These are phyloP conservation scores for Hexamita inflata DNA, from an alignment of 208 protist genomes.

Conservation along the genomic window DNA sequence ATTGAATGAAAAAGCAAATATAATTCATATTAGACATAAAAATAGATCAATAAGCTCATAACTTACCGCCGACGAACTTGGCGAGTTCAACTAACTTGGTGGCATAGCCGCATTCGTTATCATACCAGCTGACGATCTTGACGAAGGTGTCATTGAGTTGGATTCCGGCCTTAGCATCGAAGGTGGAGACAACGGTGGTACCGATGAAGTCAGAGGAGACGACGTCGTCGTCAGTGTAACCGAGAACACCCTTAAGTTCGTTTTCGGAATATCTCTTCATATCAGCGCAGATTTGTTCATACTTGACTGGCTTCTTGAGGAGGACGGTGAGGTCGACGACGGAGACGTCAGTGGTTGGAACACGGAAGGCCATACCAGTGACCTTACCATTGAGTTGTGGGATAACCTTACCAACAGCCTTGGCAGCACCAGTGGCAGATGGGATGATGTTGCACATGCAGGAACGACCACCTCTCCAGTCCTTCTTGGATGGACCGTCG, in stretches of 20 bases:
- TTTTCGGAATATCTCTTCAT: slow-evolving; percentile 67
- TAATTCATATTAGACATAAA: too few species aligned
- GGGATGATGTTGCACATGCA: slow-evolving; percentile 94
- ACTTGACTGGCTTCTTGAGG: slow-evolving; percentile 67
- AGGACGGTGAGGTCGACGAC: slow-evolving; percentile 88
- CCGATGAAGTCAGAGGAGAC: slow-evolving; percentile 91
- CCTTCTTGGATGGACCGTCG: slow-evolving; percentile 82
- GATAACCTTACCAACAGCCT: slow-evolving; percentile 85
- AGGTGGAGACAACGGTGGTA: slow-evolving; percentile 77
- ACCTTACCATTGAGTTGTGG: slow-evolving; percentile 63
- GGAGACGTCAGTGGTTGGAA: slow-evolving; percentile 89
- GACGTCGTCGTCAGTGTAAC: slow-evolving; percentile 89
- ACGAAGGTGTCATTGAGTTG: slow-evolving; percentile 60
- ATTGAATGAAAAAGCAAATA: too few species aligned
- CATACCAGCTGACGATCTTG: slow-evolving; percentile 52
- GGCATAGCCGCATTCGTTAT: slow-evolving; percentile 53
- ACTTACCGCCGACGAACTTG: slow-evolving; percentile 6
- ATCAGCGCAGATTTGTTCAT: slow-evolving; percentile 78
- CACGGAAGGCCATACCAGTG: slow-evolving; percentile 91
- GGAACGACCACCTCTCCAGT: slow-evolving; percentile 84
- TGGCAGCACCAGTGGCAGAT: slow-evolving; percentile 88
- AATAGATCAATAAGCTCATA: too few species aligned
- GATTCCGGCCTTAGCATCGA: slow-evolving; percentile 89
- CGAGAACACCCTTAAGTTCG: slow-evolving; percentile 78
- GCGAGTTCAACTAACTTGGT: slow-evolving; percentile 41